Evolutionary conservation across 1,284 basidiomycete species (phyloP).

Genomic region (Afroboletus lepidellus): DNA sequence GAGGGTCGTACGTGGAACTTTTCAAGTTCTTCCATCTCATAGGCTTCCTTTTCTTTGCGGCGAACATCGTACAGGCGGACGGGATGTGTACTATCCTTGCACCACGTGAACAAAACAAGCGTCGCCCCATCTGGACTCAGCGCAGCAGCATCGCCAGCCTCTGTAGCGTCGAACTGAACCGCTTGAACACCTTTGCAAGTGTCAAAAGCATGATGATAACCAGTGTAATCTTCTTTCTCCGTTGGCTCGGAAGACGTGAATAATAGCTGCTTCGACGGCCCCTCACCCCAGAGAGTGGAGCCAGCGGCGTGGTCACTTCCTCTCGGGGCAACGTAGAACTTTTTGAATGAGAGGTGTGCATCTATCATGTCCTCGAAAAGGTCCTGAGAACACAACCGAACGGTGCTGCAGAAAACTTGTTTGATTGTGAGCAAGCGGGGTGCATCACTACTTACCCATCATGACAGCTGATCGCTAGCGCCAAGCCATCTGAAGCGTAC

Average conservation of each 20-base stretch:
- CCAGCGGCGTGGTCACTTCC: conserved; percentile 39
- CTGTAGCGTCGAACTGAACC: conserved; percentile 43
- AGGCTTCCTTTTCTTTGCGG: conserved; percentile 29
- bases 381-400: conserved; percentile 20
- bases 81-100: conserved; percentile 33
- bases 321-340: conserved; percentile 22
- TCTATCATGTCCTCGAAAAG: conserved; percentile 29
- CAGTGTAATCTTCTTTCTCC: conserved; percentile 28
- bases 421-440: not conserved
- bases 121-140: conserved; percentile 44
- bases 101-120: conserved; percentile 49
- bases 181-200: conserved; percentile 23
- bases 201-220: conserved; percentile 56
- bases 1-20: conserved; percentile 17
- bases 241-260: conserved; percentile 60
- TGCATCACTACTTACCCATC: conserved; percentile 31
- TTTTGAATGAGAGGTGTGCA: conserved; percentile 1
- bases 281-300: conserved; percentile 54
- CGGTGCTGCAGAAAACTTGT: conserved; percentile 14
- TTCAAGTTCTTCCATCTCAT: conserved; percentile 30
- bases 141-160: conserved; percentile 54
- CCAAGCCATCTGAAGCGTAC: conserved; percentile 23
- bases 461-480: conserved; percentile 32
- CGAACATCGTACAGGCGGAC: conserved; percentile 57
- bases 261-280: conserved; percentile 38